Conservation (phyloP, 164 flowering plant species). For the Umbilicus rupestris region DNA sequence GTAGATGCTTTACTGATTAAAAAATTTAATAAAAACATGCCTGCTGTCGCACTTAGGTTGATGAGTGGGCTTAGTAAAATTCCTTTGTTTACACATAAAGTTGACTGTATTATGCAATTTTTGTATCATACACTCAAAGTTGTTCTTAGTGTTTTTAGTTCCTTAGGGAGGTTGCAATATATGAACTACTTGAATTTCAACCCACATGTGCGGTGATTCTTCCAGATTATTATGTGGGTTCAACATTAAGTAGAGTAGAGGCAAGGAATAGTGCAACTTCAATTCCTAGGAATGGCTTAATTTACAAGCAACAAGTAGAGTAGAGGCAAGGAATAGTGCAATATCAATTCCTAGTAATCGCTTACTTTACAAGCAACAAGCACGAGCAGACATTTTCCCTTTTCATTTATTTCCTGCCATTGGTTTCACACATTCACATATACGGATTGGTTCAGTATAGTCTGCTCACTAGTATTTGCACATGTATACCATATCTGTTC, state of each 20-base stretch:
- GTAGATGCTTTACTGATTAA: background rate
- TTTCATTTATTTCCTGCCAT: background rate
- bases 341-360: no score
- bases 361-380: background rate
- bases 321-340: no score
- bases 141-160: background rate
- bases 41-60: background rate
- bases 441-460: background rate
- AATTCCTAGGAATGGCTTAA: background rate
- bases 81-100: background rate
- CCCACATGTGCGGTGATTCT: background rate
- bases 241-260: background rate
- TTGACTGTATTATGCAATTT: background rate
- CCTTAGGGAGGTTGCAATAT: background rate
- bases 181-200: conserved; percentile 1
- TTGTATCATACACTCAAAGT: background rate
- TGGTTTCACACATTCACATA: background rate
- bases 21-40: background rate
- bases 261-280: background rate
- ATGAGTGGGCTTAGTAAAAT: background rate
- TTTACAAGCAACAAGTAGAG: no score
- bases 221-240: background rate
- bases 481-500: background rate
- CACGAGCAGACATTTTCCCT: background rate
- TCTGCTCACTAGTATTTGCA: background rate